phyloP scores from a whole-genome alignment of 148 eudicot species.

The Amaranthus cruentus region DNA sequence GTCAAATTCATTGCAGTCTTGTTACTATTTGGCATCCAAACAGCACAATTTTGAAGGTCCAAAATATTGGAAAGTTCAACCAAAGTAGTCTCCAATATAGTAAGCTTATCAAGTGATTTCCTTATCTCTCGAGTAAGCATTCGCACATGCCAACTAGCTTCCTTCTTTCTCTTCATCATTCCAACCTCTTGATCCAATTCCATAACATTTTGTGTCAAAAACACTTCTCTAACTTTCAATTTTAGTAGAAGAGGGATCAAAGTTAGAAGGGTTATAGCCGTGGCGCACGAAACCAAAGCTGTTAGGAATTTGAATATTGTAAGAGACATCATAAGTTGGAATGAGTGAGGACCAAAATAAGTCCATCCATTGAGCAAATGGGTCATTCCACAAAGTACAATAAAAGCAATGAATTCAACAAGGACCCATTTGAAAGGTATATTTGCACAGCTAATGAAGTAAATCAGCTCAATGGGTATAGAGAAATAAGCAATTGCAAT shows the following conservation, averaged over 20 bases:
- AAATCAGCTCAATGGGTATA: slow-evolving; percentile 80
- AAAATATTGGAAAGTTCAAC: slow-evolving; percentile 75
- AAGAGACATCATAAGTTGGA: slow-evolving; percentile 65
- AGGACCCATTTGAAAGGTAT: slow-evolving; percentile 93
- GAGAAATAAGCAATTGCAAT: slow-evolving; percentile 91
- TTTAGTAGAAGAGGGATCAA: slow-evolving; percentile 78
- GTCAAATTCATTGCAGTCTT: slow-evolving; percentile 62
- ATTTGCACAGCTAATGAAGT: slow-evolving; percentile 82
- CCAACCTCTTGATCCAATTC: slow-evolving; percentile 84
- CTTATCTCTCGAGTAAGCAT: slow-evolving; percentile 92
- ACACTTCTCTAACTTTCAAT: slow-evolving; percentile 77
- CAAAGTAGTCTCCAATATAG: slow-evolving; percentile 66
- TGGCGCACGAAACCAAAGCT: slow-evolving; percentile 81
- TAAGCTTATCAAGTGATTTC: slow-evolving; percentile 79
- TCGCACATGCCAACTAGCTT: slow-evolving; percentile 77
- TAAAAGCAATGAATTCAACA: slow-evolving; percentile 75
- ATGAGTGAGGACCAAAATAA: slow-evolving; percentile 60
- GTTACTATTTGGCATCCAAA: slow-evolving; percentile 90
- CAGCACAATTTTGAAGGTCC: slow-evolving; percentile 72
- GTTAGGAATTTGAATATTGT: slow-evolving; percentile 76
- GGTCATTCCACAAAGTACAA: slow-evolving; percentile 93
- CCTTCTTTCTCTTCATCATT: slow-evolving; percentile 63
- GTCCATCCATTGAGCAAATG: slow-evolving; percentile 91
- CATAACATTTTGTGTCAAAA: slow-evolving; percentile 73
- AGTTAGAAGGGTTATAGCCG: slow-evolving; percentile 77